Conservation (phyloP, 176 grass and related monocot species). For the Avena eriantha region DNA sequence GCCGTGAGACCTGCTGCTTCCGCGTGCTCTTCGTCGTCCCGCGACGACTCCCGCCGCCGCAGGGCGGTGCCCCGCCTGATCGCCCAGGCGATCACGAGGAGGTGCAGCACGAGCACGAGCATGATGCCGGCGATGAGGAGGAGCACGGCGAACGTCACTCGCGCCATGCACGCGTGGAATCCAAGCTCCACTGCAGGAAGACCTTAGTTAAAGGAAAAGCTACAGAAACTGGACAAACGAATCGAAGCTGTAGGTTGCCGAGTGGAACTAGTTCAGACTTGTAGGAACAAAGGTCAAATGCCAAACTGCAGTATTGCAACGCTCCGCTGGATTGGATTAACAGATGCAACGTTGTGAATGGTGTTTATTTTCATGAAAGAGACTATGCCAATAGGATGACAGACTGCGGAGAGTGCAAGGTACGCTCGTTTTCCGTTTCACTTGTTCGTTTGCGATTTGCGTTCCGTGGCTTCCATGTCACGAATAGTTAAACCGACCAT, state of each 20-base stretch:
- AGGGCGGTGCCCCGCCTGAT: slow-evolving; percentile 14
- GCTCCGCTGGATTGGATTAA: background rate
- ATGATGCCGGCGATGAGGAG: background rate
- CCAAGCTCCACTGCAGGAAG: background rate
- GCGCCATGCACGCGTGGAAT: background rate
- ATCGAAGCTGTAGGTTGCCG: background rate
- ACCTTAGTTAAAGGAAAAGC: background rate
- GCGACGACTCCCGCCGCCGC: slow-evolving; percentile 15
- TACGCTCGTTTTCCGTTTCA: background rate
- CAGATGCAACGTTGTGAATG: background rate
- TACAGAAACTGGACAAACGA: background rate
- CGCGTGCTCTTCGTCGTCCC: background rate
- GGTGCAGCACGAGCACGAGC: background rate
- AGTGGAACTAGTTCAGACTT: background rate
- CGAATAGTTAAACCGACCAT: background rate
- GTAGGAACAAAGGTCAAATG: background rate
- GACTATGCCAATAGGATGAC: background rate
- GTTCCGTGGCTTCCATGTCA: background rate
- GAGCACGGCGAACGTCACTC: background rate
- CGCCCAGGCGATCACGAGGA: slow-evolving; percentile 54
- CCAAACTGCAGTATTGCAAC: background rate
- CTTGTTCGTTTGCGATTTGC: background rate
- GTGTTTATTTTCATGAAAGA: background rate
- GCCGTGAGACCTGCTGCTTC: slow-evolving; percentile 31
- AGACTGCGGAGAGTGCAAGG: background rate